Base-by-base conservation (phyloP, 139 green algal genomes). In the Haematococcus lacustris region DNA sequence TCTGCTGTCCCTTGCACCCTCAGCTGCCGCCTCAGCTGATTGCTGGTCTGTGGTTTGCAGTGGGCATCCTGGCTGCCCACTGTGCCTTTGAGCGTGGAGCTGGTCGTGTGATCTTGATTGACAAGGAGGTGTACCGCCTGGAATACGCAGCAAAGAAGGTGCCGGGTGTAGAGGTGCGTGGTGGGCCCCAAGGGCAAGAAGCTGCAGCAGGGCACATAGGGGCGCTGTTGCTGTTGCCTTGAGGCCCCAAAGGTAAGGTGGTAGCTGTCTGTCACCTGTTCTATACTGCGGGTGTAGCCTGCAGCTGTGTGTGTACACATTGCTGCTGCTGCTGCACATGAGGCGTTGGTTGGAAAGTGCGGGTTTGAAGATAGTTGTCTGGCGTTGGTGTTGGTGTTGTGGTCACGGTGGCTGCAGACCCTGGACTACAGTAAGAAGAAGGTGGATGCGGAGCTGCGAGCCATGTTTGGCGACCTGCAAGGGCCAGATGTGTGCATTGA, bases 41-140 rank as follows among this genome's bases (percentile, higher is more conserved):
- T 28, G 47, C 47, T 57, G 13, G 47, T 13, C 13, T 28, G 40
- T 35, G 39, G 38, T n/a, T n/a, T 40, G 71, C 83, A 87, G 86
- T 89, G 2, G 89, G 89, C 71, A 85, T 94, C 37, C 76, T 94
- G 73, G 80, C 88, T 2, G 89, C 88, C 0, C 82, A 91, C 34
- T 90, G 87, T 51, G 73, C 82, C 21, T 70, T 77, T 67, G 71
- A 77, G 4, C 68, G 79, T 0, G 84, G 84, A 5, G 89, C 89
- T 0, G 43, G 62, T 9, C 73, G 71, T 0, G 75, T 93, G 7
- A 73, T 92, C 35, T 64, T 93, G 35, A 91, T 93, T 66, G 88
- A 93, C 71, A 57, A 71, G 9, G 72, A 80, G 33, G 28, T 79
- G 38, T 77, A 89, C 71, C 71, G 88, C n/a, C 86, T 93, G 35